A percentile compares a stretch with the other conserved stretches of the same genome.
These are phyloP conservation scores for Skeletonema costatum DNA, from an alignment of 108 stramenopile genomes.

Conservation along the genomic window DNA sequence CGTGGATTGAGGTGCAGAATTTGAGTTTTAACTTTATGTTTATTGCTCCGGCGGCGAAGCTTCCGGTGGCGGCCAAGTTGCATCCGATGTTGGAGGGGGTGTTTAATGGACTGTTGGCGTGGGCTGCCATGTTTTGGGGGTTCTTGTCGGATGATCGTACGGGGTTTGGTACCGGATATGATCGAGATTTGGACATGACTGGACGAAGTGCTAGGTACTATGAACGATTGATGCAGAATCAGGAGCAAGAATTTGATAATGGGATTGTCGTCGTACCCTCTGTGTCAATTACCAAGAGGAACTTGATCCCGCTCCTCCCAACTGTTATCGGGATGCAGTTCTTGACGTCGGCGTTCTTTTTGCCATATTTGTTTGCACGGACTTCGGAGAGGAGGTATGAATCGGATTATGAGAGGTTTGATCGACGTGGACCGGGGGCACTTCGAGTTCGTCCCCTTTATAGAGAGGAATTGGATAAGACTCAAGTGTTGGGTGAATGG, in stretches of 20 bases:
- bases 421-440: constrained; percentile 3
- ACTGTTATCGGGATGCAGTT: constrained; percentile 90
- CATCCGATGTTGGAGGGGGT: constrained; percentile 88
- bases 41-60: constrained; percentile 69
- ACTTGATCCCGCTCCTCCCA: constrained; percentile 67
- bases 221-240: constrained; percentile 24
- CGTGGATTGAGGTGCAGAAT: constrained; percentile 87
- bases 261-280: constrained; percentile 24
- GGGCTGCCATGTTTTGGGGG: constrained; percentile 88
- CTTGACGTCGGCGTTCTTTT: constrained; percentile 78
- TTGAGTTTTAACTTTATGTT: constrained; percentile 86
- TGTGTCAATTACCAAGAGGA: constrained; percentile 54
- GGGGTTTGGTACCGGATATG: constrained; percentile 10
- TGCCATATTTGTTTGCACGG: constrained; percentile 81
- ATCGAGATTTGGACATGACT: background rate
- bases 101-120: constrained; percentile 88
- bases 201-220: constrained; percentile 21
- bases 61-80: constrained; percentile 75
- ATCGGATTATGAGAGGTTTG: background rate
- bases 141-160: constrained; percentile 85
- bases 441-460: constrained; percentile 24
- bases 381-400: constrained; percentile 47
- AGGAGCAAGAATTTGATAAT: constrained; percentile 34
- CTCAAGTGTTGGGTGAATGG: constrained; percentile 58
- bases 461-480: constrained; percentile 32